phyloP scores from a whole-genome alignment of 768 basidiomycete genomes.

The Russula brevipes region DNA sequence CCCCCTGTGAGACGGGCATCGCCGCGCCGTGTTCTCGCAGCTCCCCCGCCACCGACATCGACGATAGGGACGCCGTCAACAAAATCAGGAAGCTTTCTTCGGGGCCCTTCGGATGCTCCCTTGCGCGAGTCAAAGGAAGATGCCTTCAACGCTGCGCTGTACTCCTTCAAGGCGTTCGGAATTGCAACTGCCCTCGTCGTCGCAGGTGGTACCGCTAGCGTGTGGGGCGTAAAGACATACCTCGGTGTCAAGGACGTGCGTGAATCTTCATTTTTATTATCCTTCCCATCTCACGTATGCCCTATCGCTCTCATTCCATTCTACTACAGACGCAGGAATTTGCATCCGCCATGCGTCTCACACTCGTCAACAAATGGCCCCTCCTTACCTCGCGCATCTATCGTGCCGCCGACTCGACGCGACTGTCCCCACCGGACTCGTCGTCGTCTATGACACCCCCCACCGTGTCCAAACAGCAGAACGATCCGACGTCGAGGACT shows the following conservation, averaged over 20 bases:
- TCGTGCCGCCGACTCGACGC: constrained; percentile 35
- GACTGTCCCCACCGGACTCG: constrained; percentile 19
- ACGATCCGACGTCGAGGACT: not conserved
- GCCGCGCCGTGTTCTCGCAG: not conserved
- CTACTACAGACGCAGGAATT: constrained; percentile 51
- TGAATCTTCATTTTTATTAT: constrained; percentile 18
- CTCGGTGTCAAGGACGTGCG: constrained; percentile 55
- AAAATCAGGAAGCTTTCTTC: not conserved
- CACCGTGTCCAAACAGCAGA: not conserved
- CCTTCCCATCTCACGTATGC: not conserved
- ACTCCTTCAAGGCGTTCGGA: constrained; percentile 58
- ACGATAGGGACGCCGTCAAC: not conserved
- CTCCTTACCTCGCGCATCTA: constrained; percentile 49
- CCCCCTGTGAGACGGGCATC: constrained; percentile 20
- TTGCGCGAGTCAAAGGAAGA: constrained; percentile 25
- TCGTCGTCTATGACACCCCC: not conserved
- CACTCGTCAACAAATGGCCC: constrained; percentile 46
- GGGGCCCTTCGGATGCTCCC: not conserved
- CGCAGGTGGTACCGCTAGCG: constrained; percentile 40
- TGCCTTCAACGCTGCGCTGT: constrained; percentile 46
- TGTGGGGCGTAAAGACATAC: constrained; percentile 46
- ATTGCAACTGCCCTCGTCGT: constrained; percentile 60
- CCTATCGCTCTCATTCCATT: not conserved
- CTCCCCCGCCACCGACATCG: not conserved
- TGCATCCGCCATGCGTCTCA: constrained; percentile 48